phyloP scores from a whole-genome alignment of 805 yeast species.

The Barnettozyma californica region DNA sequence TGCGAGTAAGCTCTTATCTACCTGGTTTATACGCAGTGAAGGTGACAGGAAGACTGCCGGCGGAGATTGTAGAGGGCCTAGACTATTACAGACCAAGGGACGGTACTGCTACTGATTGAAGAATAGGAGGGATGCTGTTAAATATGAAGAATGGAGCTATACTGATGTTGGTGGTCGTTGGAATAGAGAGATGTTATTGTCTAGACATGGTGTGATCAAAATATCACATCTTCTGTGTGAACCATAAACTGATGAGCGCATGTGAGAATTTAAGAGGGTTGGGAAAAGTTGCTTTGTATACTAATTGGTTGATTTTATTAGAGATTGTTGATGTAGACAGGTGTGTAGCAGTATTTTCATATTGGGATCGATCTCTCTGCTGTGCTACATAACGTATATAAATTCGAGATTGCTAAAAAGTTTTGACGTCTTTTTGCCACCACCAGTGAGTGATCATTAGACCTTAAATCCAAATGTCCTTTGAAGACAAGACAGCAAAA shows the following conservation, averaged over 20 bases:
- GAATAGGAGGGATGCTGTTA: not conserved
- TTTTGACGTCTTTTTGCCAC: not conserved
- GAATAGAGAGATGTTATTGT: no score
- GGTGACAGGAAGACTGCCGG: conserved; percentile 86
- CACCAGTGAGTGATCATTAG: not conserved
- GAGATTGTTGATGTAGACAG: not conserved
- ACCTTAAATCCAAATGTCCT: not conserved
- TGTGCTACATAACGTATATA: no score
- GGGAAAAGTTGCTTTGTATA: not conserved
- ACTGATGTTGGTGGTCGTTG: not conserved
- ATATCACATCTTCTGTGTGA: no score
- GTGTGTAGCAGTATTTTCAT: no score
- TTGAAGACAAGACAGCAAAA: not conserved
- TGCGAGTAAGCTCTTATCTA: conserved; percentile 80
- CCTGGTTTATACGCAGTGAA: conserved; percentile 93
- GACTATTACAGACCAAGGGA: conserved; percentile 90
- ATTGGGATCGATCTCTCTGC: not conserved
- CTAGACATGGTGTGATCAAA: no score
- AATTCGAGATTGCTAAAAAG: not conserved
- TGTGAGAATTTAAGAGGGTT: not conserved
- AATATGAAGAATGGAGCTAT: not conserved
- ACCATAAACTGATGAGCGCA: no score
- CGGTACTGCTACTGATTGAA: conserved; percentile 69
- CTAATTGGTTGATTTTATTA: not conserved
- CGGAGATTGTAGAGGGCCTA: conserved; percentile 71